These are phyloP conservation scores for Dactylonectria macrodidyma DNA, from an alignment of 2,329 filamentous ascomycete species.

Conservation along the genomic window DNA sequence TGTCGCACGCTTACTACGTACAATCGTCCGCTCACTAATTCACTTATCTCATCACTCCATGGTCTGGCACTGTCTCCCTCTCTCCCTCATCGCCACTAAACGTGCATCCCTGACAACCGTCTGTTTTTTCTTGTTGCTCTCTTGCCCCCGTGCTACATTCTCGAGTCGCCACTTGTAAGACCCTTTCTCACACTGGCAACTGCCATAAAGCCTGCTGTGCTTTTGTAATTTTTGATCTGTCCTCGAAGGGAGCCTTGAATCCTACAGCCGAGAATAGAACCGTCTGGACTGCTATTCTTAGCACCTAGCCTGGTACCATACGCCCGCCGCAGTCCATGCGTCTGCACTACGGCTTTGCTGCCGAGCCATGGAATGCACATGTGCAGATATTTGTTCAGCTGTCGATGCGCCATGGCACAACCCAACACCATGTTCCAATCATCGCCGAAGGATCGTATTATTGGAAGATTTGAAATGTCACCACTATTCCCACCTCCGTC, in stretches of 20 bases:
- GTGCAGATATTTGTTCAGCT: neutral
- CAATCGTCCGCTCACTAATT: neutral
- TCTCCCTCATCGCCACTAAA: constrained; percentile 1
- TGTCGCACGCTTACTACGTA: neutral
- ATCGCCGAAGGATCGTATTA: neutral
- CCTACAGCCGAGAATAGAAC: constrained; percentile 7
- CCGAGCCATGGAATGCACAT: neutral
- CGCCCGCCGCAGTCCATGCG: constrained; percentile 15
- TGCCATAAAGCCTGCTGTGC: neutral
- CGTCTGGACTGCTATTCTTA: constrained; percentile 23
- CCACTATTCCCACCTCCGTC: neutral
- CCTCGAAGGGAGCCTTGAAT: neutral
- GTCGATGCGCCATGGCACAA: constrained; percentile 12
- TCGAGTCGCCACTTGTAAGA: neutral
- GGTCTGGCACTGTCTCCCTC: neutral
- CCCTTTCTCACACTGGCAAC: neutral
- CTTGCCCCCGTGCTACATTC: neutral
- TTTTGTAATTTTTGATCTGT: neutral
- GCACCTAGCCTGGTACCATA: neutral
- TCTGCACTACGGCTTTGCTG: neutral
- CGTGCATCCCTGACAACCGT: neutral
- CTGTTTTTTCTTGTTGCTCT: neutral
- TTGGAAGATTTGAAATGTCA: neutral
- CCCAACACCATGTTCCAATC: neutral
- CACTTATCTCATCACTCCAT: neutral